Evolutionary conservation across 495 filamentous ascomycete species (phyloP), one percentile per base, ranked within the genome.

Genomic region (Jackrogersella multiformis): DNA sequence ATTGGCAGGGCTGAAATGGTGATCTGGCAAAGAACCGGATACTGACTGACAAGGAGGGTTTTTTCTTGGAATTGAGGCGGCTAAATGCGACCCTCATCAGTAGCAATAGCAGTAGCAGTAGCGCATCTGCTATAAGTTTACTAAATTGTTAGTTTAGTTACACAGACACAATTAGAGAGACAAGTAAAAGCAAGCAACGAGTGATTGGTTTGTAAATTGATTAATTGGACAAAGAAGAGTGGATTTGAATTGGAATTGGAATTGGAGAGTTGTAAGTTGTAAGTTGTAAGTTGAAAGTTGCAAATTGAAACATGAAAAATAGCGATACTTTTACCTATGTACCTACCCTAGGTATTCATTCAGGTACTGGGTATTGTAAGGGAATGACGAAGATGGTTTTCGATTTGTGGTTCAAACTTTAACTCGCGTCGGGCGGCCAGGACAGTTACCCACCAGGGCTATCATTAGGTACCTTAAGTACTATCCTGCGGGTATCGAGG

Each of bases 71-170:
- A 61, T 52, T 49, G 60, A 69, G 36, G 66, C 61, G 66, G 66
- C 66, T 69, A 69, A 69, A 69, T 69, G 66, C 60, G 66, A 69
- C 66, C 56, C 48, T 64, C 56, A n/a, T n/a, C n/a, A n/a, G n/a
- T n/a, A n/a, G n/a, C n/a, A n/a, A n/a, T n/a, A n/a, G n/a, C n/a
- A n/a, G n/a, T n/a, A n/a, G n/a, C n/a, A n/a, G n/a, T n/a, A 51
- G 66, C 56, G 60, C 66, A 61, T 54, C 12, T 42, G 12, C 49
- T n/a, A n/a, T n/a, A 30, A 32, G 28, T 35, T 35, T 32, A 49
- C 48, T 46, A 53, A 26, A 24, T 51, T 21, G 16, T 7, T 51
- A 35, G 32, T 13, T 13, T 34, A 56, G n/a, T 15, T 36, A 49
- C 41, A 56, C 20, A 35, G 51, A 30, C 42, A 41, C 41, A 41